Evolutionary conservation across 495 filamentous ascomycete species (phyloP).

Genomic region (Trichodelitschia bisporula): DNA sequence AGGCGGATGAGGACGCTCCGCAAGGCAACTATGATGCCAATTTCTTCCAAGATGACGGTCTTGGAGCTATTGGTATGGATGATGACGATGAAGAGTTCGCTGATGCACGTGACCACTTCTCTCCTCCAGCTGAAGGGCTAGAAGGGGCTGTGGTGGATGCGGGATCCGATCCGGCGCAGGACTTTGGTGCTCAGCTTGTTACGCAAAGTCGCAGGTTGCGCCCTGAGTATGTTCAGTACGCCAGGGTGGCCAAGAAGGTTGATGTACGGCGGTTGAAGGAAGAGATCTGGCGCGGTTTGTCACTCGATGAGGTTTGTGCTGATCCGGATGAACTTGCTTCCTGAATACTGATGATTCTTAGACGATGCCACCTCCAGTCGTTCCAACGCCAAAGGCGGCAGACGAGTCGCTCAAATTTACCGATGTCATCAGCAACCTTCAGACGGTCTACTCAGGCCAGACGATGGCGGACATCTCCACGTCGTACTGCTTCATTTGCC

Average conservation of each 20-base stretch:
- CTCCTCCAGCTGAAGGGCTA: conserved; percentile 36
- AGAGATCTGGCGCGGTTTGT: conserved; percentile 86
- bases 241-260: conserved; percentile 94
- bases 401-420: conserved; percentile 56
- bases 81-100: conserved; percentile 78
- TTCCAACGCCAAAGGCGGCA: conserved; percentile 10
- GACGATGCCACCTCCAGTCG: conserved; percentile 4
- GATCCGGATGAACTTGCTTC: too few species aligned
- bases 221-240: conserved; percentile 94
- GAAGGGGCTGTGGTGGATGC: conserved; percentile 16
- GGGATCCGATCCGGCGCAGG: conserved; percentile 12
- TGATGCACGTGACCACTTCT: conserved; percentile 76
- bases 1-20: conserved; percentile 26
- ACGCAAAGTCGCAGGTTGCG: conserved; percentile 58
- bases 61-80: conserved; percentile 45
- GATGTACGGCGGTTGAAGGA: conserved; percentile 85
- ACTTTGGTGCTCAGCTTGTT: conserved; percentile 79
- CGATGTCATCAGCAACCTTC: conserved; percentile 65
- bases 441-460: conserved; percentile 60
- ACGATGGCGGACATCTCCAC: conserved; percentile 88
- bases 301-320: conserved; percentile 23
- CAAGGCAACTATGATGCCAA: conserved; percentile 75
- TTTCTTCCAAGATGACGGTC: conserved; percentile 91
- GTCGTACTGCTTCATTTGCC: conserved; percentile 87
- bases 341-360: too few species aligned